Evolutionary conservation across 2,329 filamentous ascomycete genomes (phyloP).

Genomic region (Microcera coccophila): DNA sequence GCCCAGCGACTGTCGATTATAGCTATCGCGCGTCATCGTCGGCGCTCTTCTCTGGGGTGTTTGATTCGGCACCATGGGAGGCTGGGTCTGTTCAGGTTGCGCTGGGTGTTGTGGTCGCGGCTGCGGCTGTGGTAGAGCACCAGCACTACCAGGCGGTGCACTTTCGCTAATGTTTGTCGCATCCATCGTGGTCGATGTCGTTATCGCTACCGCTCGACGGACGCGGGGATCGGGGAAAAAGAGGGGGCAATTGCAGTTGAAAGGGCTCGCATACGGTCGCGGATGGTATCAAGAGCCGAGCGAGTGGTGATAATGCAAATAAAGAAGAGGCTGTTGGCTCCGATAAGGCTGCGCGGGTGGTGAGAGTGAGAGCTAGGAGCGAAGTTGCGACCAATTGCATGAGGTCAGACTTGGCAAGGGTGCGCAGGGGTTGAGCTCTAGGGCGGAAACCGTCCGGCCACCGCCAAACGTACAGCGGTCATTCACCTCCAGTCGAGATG

Average conservation of each 20-base stretch:
- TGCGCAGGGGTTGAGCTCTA: too few relatives aligned
- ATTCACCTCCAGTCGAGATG: too few relatives aligned
- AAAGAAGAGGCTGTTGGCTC: too few relatives aligned
- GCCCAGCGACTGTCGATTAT: constrained; percentile 65
- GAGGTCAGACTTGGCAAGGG: constrained; percentile 5
- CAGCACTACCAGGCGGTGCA: constrained; percentile 13
- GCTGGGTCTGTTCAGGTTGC: constrained; percentile 13
- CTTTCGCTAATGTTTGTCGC: constrained; percentile 21
- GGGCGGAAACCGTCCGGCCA: too few relatives aligned
- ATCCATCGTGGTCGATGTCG: constrained; percentile 19
- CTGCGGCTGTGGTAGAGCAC: constrained; percentile 12
- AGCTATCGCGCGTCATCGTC: constrained; percentile 47
- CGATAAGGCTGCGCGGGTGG: constrained; percentile 7
- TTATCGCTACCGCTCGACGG: constrained; percentile 12
- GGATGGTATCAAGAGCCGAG: constrained; percentile 3
- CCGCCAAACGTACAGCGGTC: too few relatives aligned
- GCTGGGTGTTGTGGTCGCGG: constrained; percentile 13
- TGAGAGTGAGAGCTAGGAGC: constrained; percentile 17
- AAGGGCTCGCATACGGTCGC: constrained; percentile 17
- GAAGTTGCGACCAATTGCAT: constrained; percentile 17
- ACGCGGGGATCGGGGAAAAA: constrained; percentile 9
- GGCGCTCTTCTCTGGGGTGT: constrained; percentile 12
- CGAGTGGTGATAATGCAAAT: neutral
- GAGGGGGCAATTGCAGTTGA: constrained; percentile 8
- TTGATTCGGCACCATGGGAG: constrained; percentile 13